Evolutionary conservation across 1,284 basidiomycete genomes (phyloP).

Genomic region (Hemileia vastatrix): DNA sequence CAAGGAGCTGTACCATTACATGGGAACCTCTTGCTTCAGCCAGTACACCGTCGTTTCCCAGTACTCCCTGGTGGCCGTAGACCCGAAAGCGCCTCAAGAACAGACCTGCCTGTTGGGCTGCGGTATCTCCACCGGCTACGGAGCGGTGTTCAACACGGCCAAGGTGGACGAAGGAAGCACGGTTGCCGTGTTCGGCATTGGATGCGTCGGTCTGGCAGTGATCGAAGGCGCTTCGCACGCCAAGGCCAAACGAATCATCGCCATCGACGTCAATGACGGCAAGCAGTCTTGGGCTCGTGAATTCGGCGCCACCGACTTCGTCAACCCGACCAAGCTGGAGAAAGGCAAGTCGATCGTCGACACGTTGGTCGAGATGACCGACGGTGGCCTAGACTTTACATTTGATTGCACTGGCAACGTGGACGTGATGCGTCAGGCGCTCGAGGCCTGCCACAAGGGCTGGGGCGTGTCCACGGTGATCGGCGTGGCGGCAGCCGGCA

Average conservation of each 20-base stretch:
- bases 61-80: constrained; percentile 41
- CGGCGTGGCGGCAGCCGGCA: constrained; percentile 41
- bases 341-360: constrained; percentile 36
- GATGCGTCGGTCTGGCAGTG: constrained; percentile 42
- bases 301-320: constrained; percentile 43
- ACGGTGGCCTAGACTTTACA: constrained; percentile 42
- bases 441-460: constrained; percentile 42
- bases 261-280: constrained; percentile 38
- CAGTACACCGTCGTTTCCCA: constrained; percentile 44
- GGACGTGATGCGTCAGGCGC: constrained; percentile 40
- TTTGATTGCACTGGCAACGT: constrained; percentile 45
- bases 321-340: constrained; percentile 38
- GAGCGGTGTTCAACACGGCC: no score
- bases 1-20: constrained; percentile 42
- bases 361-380: constrained; percentile 39
- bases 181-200: constrained; percentile 40
- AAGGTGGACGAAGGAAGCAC: constrained; percentile 38
- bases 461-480: constrained; percentile 39
- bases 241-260: constrained; percentile 39
- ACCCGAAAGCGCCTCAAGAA: constrained; percentile 39
- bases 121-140: constrained; percentile 42
- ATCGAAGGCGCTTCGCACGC: constrained; percentile 33
- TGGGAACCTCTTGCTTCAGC: constrained; percentile 40
- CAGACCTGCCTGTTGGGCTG: constrained; percentile 42
- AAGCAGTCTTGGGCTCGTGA: constrained; percentile 39